phyloP scores from a whole-genome alignment of 257 asterid genomes.

The Petunia axillaris region DNA sequence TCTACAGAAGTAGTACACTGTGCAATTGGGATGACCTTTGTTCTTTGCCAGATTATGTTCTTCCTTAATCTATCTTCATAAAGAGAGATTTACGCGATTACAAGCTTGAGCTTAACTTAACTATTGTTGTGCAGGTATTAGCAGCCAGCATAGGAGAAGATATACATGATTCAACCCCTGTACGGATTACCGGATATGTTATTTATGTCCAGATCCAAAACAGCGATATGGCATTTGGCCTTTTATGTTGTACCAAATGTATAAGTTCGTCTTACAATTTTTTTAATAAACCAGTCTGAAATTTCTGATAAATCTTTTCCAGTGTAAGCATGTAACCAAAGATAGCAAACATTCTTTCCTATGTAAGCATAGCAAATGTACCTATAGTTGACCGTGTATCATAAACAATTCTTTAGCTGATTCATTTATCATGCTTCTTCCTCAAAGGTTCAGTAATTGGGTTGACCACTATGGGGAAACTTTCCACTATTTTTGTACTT shows the following conservation, averaged over 20 bases:
- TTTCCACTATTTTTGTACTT: neutral
- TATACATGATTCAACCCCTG: conserved; percentile 14
- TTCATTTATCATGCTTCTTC: neutral
- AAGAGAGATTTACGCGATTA: neutral
- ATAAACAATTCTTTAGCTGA: neutral
- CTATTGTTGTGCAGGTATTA: conserved; percentile 19
- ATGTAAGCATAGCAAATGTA: conserved; percentile 14
- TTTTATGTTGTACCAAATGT: conserved; percentile 24
- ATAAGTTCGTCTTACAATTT: neutral
- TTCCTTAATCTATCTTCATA: neutral
- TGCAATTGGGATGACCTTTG: neutral
- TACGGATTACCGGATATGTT: conserved; percentile 14
- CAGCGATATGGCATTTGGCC: neutral
- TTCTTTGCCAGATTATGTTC: conserved; percentile 3
- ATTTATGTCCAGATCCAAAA: conserved; percentile 3
- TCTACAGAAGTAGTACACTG: conserved; percentile 9
- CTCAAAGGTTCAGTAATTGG: conserved; percentile 4
- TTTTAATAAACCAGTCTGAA: neutral
- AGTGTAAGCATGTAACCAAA: neutral
- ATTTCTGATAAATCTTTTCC: neutral
- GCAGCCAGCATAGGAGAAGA: conserved; percentile 15
- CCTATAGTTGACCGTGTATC: conserved; percentile 1
- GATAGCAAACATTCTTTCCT: conserved; percentile 17
- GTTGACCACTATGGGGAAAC: neutral
- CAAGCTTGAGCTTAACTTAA: neutral